These are phyloP conservation scores for Rhododendron ferrugineum DNA, from an alignment of 148 eudicot species.

Conservation along the genomic window DNA sequence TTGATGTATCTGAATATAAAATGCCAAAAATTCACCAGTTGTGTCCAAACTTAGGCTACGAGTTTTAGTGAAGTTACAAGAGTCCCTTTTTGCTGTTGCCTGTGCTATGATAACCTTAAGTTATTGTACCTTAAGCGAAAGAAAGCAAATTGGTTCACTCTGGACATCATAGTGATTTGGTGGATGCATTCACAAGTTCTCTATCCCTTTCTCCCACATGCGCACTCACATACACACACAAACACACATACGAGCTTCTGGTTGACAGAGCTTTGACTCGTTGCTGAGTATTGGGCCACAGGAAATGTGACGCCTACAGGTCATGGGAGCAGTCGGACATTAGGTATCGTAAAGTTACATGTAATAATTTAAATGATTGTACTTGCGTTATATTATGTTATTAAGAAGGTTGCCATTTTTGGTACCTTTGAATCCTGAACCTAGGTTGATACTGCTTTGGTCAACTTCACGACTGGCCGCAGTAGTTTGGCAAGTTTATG, in stretches of 20 bases:
- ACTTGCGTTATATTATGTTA: background rate
- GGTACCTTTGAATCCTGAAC: background rate
- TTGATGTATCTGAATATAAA: background rate
- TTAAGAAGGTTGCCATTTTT: background rate
- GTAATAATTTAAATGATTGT: background rate
- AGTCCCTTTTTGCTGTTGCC: background rate
- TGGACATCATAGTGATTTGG: background rate
- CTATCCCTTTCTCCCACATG: background rate
- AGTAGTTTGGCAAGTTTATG: constrained; percentile 7
- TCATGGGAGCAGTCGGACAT: background rate
- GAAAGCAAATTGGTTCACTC: background rate
- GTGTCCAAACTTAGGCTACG: background rate
- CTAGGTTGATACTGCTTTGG: background rate
- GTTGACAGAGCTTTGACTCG: background rate
- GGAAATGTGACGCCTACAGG: background rate
- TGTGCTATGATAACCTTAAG: background rate
- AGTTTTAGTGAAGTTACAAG: background rate
- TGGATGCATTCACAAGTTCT: background rate
- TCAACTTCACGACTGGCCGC: background rate
- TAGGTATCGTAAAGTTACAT: background rate
- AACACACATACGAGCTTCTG: background rate
- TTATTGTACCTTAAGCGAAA: background rate
- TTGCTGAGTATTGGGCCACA: background rate
- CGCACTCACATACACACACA: background rate
- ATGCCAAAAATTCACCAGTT: background rate